Evolutionary conservation across 2,329 filamentous ascomycete species (phyloP).

Genomic region (Magnaporthiopsis incrustans): DNA sequence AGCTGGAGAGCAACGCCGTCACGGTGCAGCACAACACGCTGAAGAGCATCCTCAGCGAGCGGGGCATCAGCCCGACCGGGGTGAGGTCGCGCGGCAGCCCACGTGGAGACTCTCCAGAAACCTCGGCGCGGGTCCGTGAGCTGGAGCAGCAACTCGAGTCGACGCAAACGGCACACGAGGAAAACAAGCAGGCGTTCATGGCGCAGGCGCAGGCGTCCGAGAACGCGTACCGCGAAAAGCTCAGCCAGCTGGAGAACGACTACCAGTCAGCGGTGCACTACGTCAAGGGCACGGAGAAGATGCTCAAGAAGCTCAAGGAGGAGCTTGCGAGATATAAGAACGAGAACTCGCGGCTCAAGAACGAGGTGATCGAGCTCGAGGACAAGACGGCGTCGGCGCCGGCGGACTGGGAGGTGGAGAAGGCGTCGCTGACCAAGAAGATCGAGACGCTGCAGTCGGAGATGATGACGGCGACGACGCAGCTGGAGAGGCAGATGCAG

Average conservation of each 20-base stretch:
- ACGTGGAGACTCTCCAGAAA: conserved; percentile 69
- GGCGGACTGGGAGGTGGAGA: conserved; percentile 68
- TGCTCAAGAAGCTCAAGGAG: conserved; percentile 97
- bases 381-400: conserved; percentile 41
- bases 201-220: conserved; percentile 81
- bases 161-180: conserved; percentile 73
- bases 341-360: conserved; percentile 74
- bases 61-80: conserved; percentile 73
- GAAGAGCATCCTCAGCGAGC: conserved; percentile 85
- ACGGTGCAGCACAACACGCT: conserved; percentile 86
- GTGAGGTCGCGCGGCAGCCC: conserved; percentile 67
- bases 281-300: conserved; percentile 96
- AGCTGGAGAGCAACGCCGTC: conserved; percentile 90
- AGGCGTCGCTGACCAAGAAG: conserved; percentile 56
- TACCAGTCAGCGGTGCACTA: conserved; percentile 98
- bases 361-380: conserved; percentile 65
- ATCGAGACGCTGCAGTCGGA: conserved; percentile 63
- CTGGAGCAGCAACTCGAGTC: conserved; percentile 81
- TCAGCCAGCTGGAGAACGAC: conserved; percentile 90
- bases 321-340: conserved; percentile 89
- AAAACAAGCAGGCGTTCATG: conserved; percentile 71
- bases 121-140: conserved; percentile 60
- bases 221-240: conserved; percentile 80
- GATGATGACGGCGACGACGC: conserved; percentile 54
- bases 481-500: conserved; percentile 64